These are phyloP conservation scores for Scytalidium sp. DNA, from an alignment of 2,329 filamentous ascomycete species.

Conservation along the genomic window DNA sequence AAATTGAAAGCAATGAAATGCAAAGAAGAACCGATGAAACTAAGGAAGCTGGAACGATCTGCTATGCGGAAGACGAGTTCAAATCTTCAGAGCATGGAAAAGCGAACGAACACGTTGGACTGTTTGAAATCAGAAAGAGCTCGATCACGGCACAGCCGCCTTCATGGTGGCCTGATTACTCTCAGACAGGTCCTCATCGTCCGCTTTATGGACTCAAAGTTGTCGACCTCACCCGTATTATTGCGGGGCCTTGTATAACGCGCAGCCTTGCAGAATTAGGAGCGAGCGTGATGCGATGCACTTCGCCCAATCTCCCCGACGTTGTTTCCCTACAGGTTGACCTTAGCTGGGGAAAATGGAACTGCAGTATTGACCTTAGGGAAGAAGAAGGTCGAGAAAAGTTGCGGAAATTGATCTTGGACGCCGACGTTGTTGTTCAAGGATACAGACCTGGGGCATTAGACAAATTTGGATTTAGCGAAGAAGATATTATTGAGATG, in stretches of 20 bases:
- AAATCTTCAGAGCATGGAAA: constrained; percentile 34
- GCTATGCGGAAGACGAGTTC: constrained; percentile 8
- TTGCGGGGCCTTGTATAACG: constrained; percentile 39
- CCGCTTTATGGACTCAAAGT: constrained; percentile 22
- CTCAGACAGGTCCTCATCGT: neutral
- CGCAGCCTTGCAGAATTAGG: constrained; percentile 38
- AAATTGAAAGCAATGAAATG: neutral
- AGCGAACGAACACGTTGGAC: constrained; percentile 34
- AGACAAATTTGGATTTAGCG: constrained; percentile 34
- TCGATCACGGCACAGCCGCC: neutral
- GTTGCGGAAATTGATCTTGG: constrained; percentile 38
- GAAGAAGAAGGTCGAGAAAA: constrained; percentile 34
- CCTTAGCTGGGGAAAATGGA: constrained; percentile 42
- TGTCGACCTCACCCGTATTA: constrained; percentile 36
- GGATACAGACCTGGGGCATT: constrained; percentile 46
- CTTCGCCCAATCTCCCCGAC: constrained; percentile 34
- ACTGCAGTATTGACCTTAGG: constrained; percentile 43
- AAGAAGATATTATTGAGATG: constrained; percentile 34
- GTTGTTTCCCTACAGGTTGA: constrained; percentile 32
- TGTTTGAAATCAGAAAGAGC: constrained; percentile 32
- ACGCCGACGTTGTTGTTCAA: constrained; percentile 51
- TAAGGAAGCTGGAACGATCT: constrained; percentile 2
- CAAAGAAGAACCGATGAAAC: neutral
- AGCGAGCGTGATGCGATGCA: constrained; percentile 42
- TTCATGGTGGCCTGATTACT: neutral